A percentile compares a stretch with the other conserved stretches of the same genome.
phyloP scores from a whole-genome alignment of 1,284 basidiomycete genomes.

The Irpex rosettiformis region DNA sequence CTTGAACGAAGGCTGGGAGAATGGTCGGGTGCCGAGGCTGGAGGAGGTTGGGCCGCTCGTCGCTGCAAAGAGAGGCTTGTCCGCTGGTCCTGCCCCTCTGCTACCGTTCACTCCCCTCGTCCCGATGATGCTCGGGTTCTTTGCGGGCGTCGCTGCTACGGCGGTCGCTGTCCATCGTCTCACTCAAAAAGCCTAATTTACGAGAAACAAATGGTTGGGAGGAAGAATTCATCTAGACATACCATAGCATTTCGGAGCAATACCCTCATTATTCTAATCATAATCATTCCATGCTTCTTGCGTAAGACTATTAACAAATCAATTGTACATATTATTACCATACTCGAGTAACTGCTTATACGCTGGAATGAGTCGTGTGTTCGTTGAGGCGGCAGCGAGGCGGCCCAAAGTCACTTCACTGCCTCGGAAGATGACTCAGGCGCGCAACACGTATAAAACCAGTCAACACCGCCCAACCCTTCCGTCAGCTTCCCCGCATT shows the following conservation, averaged over 20 bases:
- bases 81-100: not conserved
- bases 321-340: not conserved
- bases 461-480: not conserved
- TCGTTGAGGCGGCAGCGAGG: not conserved
- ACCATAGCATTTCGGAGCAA: not conserved
- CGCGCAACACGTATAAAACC: constrained; percentile 14
- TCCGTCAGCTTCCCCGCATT: constrained; percentile 11
- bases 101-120: constrained; percentile 16
- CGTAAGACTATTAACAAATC: not conserved
- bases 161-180: constrained; percentile 20
- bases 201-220: not conserved
- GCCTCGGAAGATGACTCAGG: constrained; percentile 14
- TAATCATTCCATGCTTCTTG: too few species aligned
- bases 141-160: constrained; percentile 30
- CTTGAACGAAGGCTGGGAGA: constrained; percentile 71
- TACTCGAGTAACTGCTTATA: not conserved
- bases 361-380: not conserved
- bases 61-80: constrained; percentile 7
- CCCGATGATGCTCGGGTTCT: constrained; percentile 31
- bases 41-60: constrained; percentile 35
- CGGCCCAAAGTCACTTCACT: not conserved
- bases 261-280: too few species aligned
- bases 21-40: constrained; percentile 45
- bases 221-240: not conserved
- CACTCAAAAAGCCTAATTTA: constrained; percentile 7